These are phyloP conservation scores for Ascosphaera aggregata DNA, from an alignment of 2,329 filamentous ascomycete genomes.

Conservation along the genomic window DNA sequence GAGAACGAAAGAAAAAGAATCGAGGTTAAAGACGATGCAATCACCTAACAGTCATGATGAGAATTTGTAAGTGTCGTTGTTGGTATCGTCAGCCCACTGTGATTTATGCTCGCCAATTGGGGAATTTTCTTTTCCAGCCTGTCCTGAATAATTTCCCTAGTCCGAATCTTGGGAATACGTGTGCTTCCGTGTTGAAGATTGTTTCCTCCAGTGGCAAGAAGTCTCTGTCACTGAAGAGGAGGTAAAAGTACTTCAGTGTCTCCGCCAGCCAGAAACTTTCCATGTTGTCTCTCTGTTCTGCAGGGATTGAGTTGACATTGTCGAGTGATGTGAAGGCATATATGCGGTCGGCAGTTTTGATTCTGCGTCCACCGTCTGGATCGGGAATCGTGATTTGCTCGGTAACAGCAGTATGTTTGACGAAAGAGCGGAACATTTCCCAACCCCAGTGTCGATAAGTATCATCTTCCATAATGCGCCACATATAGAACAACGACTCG, in stretches of 20 bases:
- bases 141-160: conserved; percentile 28
- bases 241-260: conserved; percentile 92
- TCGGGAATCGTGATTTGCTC: conserved; percentile 31
- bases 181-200: conserved; percentile 91
- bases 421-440: conserved; percentile 91
- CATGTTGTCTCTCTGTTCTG: conserved; percentile 66
- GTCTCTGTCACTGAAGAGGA: conserved; percentile 70
- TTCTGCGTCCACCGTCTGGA: neutral
- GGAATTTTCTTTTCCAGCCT: conserved; percentile 12
- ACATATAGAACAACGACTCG: conserved; percentile 97
- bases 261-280: conserved; percentile 98
- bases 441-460: conserved; percentile 92
- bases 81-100: no score
- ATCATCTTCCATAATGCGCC: conserved; percentile 78
- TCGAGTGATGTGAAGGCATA: conserved; percentile 49
- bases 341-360: conserved; percentile 7
- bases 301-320: conserved; percentile 50
- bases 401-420: conserved; percentile 59
- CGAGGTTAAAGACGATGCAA: no score
- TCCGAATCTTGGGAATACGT: conserved; percentile 71
- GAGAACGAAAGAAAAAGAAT: no score
- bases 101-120: neutral
- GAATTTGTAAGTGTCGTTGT: no score
- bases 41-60: no score
- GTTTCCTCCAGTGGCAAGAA: conserved; percentile 65